Conservation (phyloP, 345 rosid species). For the Rhodomyrtus tomentosa region DNA sequence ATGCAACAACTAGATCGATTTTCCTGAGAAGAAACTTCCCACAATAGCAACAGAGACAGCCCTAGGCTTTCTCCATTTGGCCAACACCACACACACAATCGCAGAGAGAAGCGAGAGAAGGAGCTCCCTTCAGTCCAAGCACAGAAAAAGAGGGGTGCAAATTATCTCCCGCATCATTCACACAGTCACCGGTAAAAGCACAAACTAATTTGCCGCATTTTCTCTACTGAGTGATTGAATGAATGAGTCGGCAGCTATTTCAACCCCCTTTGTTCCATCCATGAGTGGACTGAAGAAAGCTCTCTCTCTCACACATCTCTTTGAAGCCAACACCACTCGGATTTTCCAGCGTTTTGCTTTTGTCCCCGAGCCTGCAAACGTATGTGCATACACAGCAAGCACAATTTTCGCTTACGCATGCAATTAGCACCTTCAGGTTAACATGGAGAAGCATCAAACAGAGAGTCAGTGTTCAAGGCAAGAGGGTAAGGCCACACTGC, state of each 20-base stretch:
- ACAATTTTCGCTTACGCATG: not conserved
- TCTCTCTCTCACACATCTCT: slow-evolving; percentile 25
- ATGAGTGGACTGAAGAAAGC: slow-evolving; percentile 87
- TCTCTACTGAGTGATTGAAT: slow-evolving; percentile 51
- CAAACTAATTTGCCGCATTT: not conserved
- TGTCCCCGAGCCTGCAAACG: not conserved
- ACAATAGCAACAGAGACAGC: not conserved
- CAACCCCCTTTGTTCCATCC: slow-evolving; percentile 38
- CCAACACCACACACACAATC: not conserved
- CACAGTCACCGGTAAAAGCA: slow-evolving; percentile 43
- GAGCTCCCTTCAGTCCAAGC: slow-evolving; percentile 99
- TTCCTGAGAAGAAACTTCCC: not conserved
- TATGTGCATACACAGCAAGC: not conserved
- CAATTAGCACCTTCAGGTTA: not conserved
- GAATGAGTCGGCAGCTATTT: slow-evolving; percentile 95
- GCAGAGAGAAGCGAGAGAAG: slow-evolving; percentile 27
- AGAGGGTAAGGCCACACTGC: not conserved
- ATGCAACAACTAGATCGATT: not conserved
- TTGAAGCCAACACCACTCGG: slow-evolving; percentile 5
- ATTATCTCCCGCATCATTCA: slow-evolving; percentile 98
- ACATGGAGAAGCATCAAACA: not conserved
- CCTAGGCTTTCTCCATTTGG: not conserved
- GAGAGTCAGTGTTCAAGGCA: not conserved
- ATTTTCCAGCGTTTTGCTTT: not conserved
- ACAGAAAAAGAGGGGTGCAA: slow-evolving; percentile 58